Evolutionary conservation across 2,329 filamentous ascomycete species (phyloP).

Genomic region (Magnaporthiopsis rhizophila): DNA sequence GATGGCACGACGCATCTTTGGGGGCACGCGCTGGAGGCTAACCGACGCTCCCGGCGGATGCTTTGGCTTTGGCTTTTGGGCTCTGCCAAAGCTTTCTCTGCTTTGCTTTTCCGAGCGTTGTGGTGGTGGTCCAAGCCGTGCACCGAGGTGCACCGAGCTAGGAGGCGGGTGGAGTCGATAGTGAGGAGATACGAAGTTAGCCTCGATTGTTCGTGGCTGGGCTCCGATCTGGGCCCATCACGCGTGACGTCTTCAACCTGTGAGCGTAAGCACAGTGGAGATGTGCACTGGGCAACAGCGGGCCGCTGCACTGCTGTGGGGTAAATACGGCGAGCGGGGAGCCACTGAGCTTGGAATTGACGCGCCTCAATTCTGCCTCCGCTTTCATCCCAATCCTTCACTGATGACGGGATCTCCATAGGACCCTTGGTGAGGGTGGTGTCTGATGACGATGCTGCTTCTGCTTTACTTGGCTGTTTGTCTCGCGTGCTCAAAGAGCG

Average conservation of each 20-base stretch:
- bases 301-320: neutral
- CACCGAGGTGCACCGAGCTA: too few species aligned
- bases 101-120: neutral
- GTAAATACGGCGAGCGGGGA: neutral
- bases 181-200: neutral
- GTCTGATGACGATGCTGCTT: too few species aligned
- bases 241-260: constrained; percentile 1
- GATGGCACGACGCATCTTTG: constrained; percentile 1
- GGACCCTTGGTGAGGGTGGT: too few species aligned
- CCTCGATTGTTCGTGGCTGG: neutral
- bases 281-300: neutral
- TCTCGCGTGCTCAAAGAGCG: too few species aligned
- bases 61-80: too few species aligned
- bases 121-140: neutral
- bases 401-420: too few species aligned
- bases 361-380: too few species aligned
- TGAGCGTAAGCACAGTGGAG: neutral
- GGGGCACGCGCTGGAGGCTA: neutral
- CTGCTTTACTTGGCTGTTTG: too few species aligned
- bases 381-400: too few species aligned
- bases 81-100: neutral
- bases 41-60: neutral
- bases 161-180: neutral
- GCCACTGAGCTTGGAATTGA: too few species aligned
- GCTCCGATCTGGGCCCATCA: neutral